Base-by-base conservation (phyloP, 495 filamentous ascomycete genomes). In the Articulospora tetracladia region DNA sequence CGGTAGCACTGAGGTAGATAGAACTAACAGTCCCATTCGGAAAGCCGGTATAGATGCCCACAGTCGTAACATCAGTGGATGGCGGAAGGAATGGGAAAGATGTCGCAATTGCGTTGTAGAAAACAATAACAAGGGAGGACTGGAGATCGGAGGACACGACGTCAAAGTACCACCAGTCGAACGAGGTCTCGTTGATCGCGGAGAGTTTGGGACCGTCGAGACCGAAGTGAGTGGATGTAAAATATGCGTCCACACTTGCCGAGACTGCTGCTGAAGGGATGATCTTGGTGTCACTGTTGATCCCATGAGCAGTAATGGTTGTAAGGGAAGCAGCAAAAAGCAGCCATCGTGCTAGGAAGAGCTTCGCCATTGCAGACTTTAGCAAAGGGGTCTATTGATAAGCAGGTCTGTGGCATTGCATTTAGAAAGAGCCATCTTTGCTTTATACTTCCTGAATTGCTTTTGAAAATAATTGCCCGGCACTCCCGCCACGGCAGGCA, bases 21-120 rank as follows among this genome's bases (percentile, higher is more conserved):
- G 27, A 13, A 15, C 15, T 24, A 4, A 57, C 22, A 11, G 53
- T 62, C 2, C 59, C 59, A 48, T 62, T 57, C 1, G 59, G 26
- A 22, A 57, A 62, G 15, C 11, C 6, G 17, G n/a, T 24, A 23
- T 32, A 26, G 22, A 57, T 19, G 17, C 19, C 22, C 1, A 62
- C n/a, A 17, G 17, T 39, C 32, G 53, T 57, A 23, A 55, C 53
- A 41, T 57, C 22, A 23, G 41, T 8, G 15, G 17, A 19, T 6
- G 27, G 3, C 19, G 53, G 22, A n/a, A 41, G 17, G n/a, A 55
- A 55, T 17, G 53, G 32, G 12, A 44, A 56, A 1, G 22, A 24
- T 7, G 54, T 32, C 6, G 53, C 32, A 6, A 10, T 10, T n/a
- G 32, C 19, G n/a, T 30, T 46, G 25, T 24, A 25, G 48, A 51